Evolutionary conservation across 257 asterid species (phyloP), one percentile per base, ranked within the genome.

Genomic region (Lavandula angustifolia): DNA sequence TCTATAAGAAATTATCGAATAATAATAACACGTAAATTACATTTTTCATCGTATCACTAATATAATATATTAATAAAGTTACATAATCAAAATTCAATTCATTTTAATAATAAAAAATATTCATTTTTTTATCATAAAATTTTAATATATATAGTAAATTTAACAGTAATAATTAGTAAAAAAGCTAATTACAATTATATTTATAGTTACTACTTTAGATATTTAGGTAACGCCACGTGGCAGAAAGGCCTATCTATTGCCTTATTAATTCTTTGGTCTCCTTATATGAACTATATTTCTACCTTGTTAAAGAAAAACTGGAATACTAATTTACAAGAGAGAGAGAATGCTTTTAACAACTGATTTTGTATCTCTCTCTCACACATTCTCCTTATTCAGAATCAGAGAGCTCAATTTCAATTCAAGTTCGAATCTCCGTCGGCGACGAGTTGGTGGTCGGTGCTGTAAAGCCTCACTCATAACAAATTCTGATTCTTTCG

Each of bases 401-500:
- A 13, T 61, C 70, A 44, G 71, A 48, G 40, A 58, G 8, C 53
- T 47, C 70, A 54, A 65, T 56, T 31, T 38, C 72, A 16, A 32
- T 3, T 16, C 13, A 33, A 46, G 44, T 0, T 34, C 61, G 55
- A 63, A 14, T 38, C 22, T 13, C 46, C 78, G 59, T 22, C 67
- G 75, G 56, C 71, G 42, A 4, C 75, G 79, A 48, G 73, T 49
- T 14, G 9, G 57, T 42, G 16, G 64, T 50, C 38, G 62, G 50
- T 51, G 64, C 43, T 79, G 83, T 69, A 81, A 68, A 66, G 86
- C 92, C 41, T 71, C 82, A 67, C 79, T 92, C 68, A 83, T 92
- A 9, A 81, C 81, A 6, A 74, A 60, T 61, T 77, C 96, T 11
- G 89, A 85, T 69, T 82, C 87, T 6, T 92, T 92, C 73, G 81